Evolutionary conservation across 108 stramenopile genomes (phyloP).

Genomic region (Cyclotella choctawhatcheeana): DNA sequence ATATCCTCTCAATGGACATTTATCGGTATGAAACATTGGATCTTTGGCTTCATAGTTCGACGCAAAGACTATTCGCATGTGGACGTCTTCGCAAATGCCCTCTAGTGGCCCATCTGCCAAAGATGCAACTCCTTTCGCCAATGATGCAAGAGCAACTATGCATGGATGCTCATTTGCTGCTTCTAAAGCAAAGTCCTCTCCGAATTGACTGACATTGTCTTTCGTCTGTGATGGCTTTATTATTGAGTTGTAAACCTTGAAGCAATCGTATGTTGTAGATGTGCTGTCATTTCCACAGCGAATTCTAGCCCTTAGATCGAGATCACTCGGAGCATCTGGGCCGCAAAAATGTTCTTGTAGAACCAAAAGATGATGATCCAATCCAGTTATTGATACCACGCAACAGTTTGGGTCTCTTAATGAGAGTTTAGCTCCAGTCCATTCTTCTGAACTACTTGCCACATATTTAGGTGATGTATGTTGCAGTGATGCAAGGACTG

Average conservation of each 20-base stretch:
- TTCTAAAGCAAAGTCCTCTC: background rate
- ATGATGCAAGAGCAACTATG: slow-evolving; percentile 41
- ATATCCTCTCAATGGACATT: slow-evolving; percentile 66
- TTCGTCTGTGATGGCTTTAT: slow-evolving; percentile 23
- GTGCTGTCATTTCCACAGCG: slow-evolving; percentile 26
- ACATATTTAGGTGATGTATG: slow-evolving; percentile 9
- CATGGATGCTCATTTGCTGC: slow-evolving; percentile 23
- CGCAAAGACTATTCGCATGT: slow-evolving; percentile 60
- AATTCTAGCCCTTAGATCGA: slow-evolving; percentile 54
- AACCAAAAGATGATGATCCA: slow-evolving; percentile 33
- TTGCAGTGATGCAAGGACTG: background rate
- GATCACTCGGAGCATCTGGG: slow-evolving; percentile 39
- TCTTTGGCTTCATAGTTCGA: slow-evolving; percentile 58
- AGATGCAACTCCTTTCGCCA: slow-evolving; percentile 45
- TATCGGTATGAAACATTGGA: slow-evolving; percentile 71
- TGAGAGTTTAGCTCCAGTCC: slow-evolving; percentile 50
- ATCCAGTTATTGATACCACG: slow-evolving; percentile 40
- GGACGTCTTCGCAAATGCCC: slow-evolving; percentile 38
- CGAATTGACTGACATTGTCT: background rate
- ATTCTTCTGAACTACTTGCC: too few species aligned
- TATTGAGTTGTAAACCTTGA: slow-evolving; percentile 30
- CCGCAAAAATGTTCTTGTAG: slow-evolving; percentile 48
- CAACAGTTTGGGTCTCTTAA: slow-evolving; percentile 49
- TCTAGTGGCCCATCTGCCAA: slow-evolving; percentile 48
- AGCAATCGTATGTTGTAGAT: slow-evolving; percentile 45